Evolutionary conservation across 192 early-diverging fungal genomes (phyloP).

Genomic region (Funneliformis geosporum): DNA sequence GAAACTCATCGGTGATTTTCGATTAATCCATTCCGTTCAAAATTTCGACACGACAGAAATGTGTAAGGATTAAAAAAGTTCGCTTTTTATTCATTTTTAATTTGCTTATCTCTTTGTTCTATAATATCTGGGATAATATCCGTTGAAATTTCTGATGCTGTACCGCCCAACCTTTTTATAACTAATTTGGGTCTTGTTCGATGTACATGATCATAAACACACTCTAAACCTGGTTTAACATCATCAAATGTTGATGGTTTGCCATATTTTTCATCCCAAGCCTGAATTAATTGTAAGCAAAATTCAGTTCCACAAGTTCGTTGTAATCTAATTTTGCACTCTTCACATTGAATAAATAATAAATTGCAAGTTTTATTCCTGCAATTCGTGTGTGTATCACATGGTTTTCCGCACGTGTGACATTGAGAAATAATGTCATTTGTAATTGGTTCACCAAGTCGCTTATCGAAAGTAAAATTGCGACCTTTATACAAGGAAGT

Average conservation of each 20-base stretch:
- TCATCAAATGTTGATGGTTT: slow-evolving; percentile 22
- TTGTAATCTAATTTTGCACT: slow-evolving; percentile 50
- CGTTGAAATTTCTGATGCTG: neutral
- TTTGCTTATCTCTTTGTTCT: neutral
- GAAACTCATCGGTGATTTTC: no score
- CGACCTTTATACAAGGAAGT: slow-evolving; percentile 70
- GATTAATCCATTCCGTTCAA: no score
- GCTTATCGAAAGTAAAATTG: slow-evolving; percentile 83
- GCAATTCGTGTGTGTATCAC: slow-evolving; percentile 71
- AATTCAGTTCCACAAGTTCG: slow-evolving; percentile 52
- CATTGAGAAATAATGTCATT: slow-evolving; percentile 66
- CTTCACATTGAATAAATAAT: slow-evolving; percentile 67
- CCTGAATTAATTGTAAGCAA: slow-evolving; percentile 51
- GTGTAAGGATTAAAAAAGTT: neutral
- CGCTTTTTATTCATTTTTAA: neutral
- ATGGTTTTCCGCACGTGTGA: slow-evolving; percentile 66
- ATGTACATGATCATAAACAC: slow-evolving; percentile 29
- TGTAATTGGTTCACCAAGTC: slow-evolving; percentile 71
- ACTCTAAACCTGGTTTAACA: slow-evolving; percentile 12
- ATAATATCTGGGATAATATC: neutral
- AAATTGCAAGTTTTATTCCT: slow-evolving; percentile 71
- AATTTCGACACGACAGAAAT: neutral
- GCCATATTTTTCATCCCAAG: slow-evolving; percentile 36
- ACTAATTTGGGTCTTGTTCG: slow-evolving; percentile 22
- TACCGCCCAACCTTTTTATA: slow-evolving; percentile 26